Evolutionary conservation across 164 flowering plant species (phyloP).

Genomic region (Umbilicus rupestris): DNA sequence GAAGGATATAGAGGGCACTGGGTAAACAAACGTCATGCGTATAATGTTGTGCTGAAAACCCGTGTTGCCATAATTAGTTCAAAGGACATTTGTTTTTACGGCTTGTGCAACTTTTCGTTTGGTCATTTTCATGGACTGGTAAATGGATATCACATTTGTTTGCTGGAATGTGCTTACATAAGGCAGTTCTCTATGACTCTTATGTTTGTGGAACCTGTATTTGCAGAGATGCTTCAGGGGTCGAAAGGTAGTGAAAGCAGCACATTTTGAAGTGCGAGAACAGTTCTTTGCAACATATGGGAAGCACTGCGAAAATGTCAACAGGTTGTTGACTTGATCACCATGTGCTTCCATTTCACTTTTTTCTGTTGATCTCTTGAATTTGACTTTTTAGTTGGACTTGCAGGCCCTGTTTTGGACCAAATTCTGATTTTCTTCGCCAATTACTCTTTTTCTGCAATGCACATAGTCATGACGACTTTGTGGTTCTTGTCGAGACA

Average conservation of each 20-base stretch:
- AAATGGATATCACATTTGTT: background rate
- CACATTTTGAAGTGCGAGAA: constrained; percentile 47
- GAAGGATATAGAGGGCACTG: no score
- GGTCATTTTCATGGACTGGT: background rate
- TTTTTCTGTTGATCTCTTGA: background rate
- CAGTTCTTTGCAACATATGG: constrained; percentile 55
- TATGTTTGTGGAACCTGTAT: constrained; percentile 25
- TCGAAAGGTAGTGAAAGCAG: constrained; percentile 58
- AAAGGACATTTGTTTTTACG: no score
- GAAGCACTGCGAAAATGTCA: constrained; percentile 53
- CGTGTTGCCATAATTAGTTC: no score
- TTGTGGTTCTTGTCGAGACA: constrained; percentile 57
- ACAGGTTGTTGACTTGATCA: constrained; percentile 40
- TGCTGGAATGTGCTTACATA: background rate
- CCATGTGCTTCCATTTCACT: background rate
- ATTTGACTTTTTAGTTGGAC: constrained; percentile 8
- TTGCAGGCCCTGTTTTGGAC: constrained; percentile 66
- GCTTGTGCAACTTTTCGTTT: background rate
- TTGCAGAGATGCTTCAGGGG: constrained; percentile 95
- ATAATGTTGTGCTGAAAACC: no score
- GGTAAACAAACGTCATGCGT: no score
- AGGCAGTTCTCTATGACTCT: constrained; percentile 8
- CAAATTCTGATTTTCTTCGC: constrained; percentile 66
- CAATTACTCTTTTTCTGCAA: constrained; percentile 77
- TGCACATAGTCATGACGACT: constrained; percentile 46